Base-by-base conservation (phyloP, 257 asterid genomes). In the Nicotiana benthamiana region DNA sequence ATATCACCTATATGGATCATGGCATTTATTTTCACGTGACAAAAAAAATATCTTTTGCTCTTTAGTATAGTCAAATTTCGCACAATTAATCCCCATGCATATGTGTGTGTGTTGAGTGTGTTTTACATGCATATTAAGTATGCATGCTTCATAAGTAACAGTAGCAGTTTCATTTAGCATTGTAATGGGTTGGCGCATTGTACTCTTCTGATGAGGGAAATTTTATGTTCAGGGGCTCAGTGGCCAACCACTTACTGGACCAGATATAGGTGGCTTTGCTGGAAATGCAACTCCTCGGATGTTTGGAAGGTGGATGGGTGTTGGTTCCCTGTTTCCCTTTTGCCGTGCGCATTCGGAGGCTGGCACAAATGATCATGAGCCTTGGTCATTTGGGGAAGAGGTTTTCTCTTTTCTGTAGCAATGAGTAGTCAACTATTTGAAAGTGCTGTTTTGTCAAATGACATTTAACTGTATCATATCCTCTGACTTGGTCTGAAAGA, bases 221-320 rank as follows among this genome's bases (percentile, higher is more conserved):
- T 61, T 62, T 76, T 80, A 24, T 84, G 30, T 89, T 60, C 89
- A 95, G 99, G 99, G 97, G 63, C 87, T 95, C 76, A 95, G 98
- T 74, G 98, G 97, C 60, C 99, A 95, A 83, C 98, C 98, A 48
- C 88, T 95, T 27, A 89, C 97, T 0, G 99, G 99, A 80, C 99
- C 99, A 26, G 99, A 95, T 90, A 92, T 95, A 76, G 98, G 99
- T 79, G 99, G 99, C 40, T 95, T 95, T 87, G 97, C 97, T 82
- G 99, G 97, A 66, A 90, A 93, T 85, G 98, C 99, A 43, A 92
- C 98, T 13, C 97, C 97, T 12, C 93, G 89, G 84, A 92, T 96
- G 87, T 96, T 94, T 84, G 99, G 97, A 76, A 91, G 97, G 91
- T 96, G 99, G 99, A 91, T 96, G 97, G 99, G 98, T 75, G 84